Evolutionary conservation across 768 basidiomycete genomes (phyloP).

Genomic region (Tylopilus balloui): DNA sequence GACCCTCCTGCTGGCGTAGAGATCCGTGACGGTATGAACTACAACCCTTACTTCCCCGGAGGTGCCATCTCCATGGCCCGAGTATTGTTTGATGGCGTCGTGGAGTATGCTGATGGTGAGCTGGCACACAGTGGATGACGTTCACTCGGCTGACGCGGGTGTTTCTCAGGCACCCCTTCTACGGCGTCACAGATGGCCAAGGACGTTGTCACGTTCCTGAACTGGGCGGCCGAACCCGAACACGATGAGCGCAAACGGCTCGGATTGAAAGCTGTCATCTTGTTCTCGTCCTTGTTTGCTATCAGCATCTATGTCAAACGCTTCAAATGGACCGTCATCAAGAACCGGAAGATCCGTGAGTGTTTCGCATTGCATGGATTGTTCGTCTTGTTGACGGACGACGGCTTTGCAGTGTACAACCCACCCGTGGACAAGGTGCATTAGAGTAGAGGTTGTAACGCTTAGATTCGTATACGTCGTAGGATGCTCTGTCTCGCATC

Average conservation of each 20-base stretch:
- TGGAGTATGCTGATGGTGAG: conserved; percentile 93
- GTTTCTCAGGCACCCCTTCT: conserved; percentile 77
- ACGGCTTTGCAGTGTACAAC: conserved; percentile 33
- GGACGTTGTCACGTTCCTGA: conserved; percentile 92
- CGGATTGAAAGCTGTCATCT: conserved; percentile 91
- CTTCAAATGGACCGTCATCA: conserved; percentile 91
- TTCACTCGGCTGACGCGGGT: conserved; percentile 7
- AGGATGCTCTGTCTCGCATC: conserved; percentile 16
- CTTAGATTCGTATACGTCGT: conserved; percentile 27
- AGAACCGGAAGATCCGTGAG: conserved; percentile 90
- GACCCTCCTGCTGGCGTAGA: conserved; percentile 95
- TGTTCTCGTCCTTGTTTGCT: conserved; percentile 81
- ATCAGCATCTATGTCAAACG: conserved; percentile 87
- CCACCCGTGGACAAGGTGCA: conserved; percentile 35
- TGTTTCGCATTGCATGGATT: conserved; percentile 14
- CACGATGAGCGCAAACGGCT: conserved; percentile 97
- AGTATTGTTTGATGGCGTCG: conserved; percentile 90
- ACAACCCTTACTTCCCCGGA: conserved; percentile 98
- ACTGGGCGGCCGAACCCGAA: conserved; percentile 98
- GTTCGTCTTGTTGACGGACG: conserved; percentile 3
- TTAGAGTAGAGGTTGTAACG: conserved; percentile 19
- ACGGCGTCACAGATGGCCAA: conserved; percentile 99
- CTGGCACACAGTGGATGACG: not conserved
- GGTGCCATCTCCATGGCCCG: conserved; percentile 99
- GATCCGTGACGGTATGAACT: conserved; percentile 96